Evolutionary conservation across 345 rosid species (phyloP).

Genomic region (Hirschfeldia incana): DNA sequence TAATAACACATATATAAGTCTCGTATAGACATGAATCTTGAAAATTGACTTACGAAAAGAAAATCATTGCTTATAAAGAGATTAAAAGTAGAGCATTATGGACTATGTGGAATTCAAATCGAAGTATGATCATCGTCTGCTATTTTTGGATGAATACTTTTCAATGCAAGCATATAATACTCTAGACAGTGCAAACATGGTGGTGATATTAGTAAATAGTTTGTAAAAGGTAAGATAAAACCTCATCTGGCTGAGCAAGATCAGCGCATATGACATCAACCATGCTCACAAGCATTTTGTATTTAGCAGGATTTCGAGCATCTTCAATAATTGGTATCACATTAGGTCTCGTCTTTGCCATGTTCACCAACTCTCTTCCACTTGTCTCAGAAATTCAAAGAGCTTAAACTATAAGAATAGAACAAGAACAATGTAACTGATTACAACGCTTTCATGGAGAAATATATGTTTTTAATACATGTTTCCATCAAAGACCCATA

Average conservation of each 20-base stretch:
- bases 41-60: background rate
- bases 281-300: conserved; percentile 97
- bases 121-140: conserved; percentile 25
- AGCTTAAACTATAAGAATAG: background rate
- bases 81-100: conserved; percentile 49
- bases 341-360: conserved; percentile 95
- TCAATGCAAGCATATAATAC: background rate
- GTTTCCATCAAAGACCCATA: background rate
- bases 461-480: background rate
- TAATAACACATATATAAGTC: background rate
- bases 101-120: conserved; percentile 45
- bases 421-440: background rate
- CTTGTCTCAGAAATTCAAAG: conserved; percentile 65
- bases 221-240: conserved; percentile 29
- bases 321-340: conserved; percentile 94
- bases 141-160: conserved; percentile 1
- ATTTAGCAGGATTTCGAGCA: conserved; percentile 96
- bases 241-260: conserved; percentile 99
- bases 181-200: background rate
- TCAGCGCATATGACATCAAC: conserved; percentile 98
- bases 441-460: background rate
- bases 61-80: background rate
- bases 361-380: conserved; percentile 96
- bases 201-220: background rate
- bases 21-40: background rate